Base-by-base conservation (phyloP, 192 early-diverging fungal species). In the Allomyces javanicus region DNA sequence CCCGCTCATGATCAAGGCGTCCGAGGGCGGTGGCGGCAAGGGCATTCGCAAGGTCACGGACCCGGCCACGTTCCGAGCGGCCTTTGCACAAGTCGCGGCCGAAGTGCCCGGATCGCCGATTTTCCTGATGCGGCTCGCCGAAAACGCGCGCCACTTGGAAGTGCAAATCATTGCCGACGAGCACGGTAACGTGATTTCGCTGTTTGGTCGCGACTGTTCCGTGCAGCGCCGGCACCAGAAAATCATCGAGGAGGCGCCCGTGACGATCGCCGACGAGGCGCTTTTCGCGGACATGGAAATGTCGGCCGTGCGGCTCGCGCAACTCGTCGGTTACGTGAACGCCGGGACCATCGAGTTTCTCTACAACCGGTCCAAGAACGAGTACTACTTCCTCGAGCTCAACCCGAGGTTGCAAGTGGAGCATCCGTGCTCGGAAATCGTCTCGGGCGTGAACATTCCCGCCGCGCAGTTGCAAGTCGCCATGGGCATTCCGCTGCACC, bases 391-490 rank as follows among this genome's bases (percentile, higher is more conserved):
- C 76, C 75, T 98, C 45, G 96, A 98, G 78, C 79, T 98, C 61
- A 98, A 98, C 78, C 96, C 96, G 64, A 83, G 96, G 72, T 76
- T 98, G 71, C 96, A 98, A 79, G 96, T 98, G 24, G 96, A 98
- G 78, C 96, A 98, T 77, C 95, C 96, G 61, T 96, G 93, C 10
- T 96, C 95, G 9, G 95, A 98, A 73, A 98, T 98, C 87, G 95
- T 97, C 33, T 93, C 93, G 21, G 93, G 95, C 64, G 95, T 96
- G 69, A 95, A 98, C 70, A 79, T 98, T 67, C 96, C 96, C 24
- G 96, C 96, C 63, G 92, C 94, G 11, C 96, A 98, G 77, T 80
- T 98, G 63, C 94, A 94, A 73, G 88, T 98, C 61, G 90, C 96
- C n/a, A 98, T 96, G 94, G 96, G 96, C 72, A 91, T 98, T 64